phyloP scores from a whole-genome alignment of 1,284 basidiomycete genomes.

The Rhodotorula glutinis region DNA sequence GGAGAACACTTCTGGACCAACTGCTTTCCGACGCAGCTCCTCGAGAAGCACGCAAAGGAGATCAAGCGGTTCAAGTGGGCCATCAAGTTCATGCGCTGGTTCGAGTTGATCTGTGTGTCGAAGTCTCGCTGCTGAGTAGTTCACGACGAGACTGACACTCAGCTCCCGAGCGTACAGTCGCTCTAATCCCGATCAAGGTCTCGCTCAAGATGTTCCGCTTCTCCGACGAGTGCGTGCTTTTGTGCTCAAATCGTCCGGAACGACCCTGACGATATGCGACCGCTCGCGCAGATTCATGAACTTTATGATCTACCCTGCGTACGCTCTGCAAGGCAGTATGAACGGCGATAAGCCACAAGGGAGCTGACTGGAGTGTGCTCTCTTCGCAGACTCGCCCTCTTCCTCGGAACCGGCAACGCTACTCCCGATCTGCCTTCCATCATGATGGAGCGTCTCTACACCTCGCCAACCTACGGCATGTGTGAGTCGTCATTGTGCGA shows the following conservation, averaged over 20 bases:
- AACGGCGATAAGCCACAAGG: neutral
- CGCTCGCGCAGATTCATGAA: slow-evolving; percentile 46
- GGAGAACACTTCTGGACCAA: slow-evolving; percentile 63
- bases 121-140: slow-evolving; percentile 33
- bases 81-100: slow-evolving; percentile 55
- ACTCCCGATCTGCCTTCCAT: slow-evolving; percentile 50
- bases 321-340: neutral
- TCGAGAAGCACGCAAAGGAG: slow-evolving; percentile 55
- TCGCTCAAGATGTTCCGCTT: slow-evolving; percentile 61
- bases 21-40: slow-evolving; percentile 60
- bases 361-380: neutral
- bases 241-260: neutral
- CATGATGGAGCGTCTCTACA: slow-evolving; percentile 53
- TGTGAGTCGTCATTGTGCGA: slow-evolving; percentile 41
- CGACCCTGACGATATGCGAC: neutral
- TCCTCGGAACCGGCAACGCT: slow-evolving; percentile 52
- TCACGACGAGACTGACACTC: no score
- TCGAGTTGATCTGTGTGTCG: slow-evolving; percentile 55
- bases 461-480: slow-evolving; percentile 52
- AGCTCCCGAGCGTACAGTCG: slow-evolving; percentile 37
- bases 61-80: slow-evolving; percentile 61
- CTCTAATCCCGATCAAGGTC: slow-evolving; percentile 60
- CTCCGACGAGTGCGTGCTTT: slow-evolving; percentile 51
- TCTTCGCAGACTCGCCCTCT: slow-evolving; percentile 43
- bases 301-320: slow-evolving; percentile 50